Evolutionary conservation across 805 yeast genomes (phyloP).

Genomic region (Nakazawaea ishiwadae): DNA sequence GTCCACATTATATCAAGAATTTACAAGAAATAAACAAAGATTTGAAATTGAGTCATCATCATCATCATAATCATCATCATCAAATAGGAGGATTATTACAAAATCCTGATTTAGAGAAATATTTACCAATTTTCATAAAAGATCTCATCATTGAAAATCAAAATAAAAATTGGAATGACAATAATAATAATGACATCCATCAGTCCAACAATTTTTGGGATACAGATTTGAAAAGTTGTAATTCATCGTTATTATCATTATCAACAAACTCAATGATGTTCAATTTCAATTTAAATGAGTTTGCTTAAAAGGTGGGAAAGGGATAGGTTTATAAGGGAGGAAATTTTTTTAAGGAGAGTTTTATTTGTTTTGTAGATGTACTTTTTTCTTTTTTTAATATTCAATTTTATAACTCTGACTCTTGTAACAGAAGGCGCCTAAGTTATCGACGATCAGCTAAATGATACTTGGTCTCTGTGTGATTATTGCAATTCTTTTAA

Average conservation of each 20-base stretch:
- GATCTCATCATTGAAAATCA: conserved; percentile 11
- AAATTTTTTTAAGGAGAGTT: too few relatives aligned
- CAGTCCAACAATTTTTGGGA: conserved; percentile 14
- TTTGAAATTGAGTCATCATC: neutral
- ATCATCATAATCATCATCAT: neutral
- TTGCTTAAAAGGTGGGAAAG: neutral
- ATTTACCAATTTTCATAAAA: conserved; percentile 14
- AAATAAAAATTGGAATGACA: neutral
- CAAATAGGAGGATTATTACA: neutral
- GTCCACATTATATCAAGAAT: conserved; percentile 1
- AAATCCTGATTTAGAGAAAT: conserved; percentile 15
- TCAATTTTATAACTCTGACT: too few relatives aligned
- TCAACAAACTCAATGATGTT: conserved; percentile 15
- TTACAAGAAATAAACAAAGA: conserved; percentile 6
- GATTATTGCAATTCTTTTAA: too few relatives aligned
- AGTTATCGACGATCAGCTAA: too few relatives aligned
- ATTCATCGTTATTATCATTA: conserved; percentile 12
- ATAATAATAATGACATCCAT: neutral
- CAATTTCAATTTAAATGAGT: conserved; percentile 9
- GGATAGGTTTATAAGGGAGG: too few relatives aligned
- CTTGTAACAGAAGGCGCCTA: too few relatives aligned
- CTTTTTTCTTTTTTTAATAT: too few relatives aligned
- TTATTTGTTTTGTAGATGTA: too few relatives aligned
- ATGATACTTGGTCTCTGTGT: conserved; percentile 13
- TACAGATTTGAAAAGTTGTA: conserved; percentile 12